These are phyloP conservation scores for Nothophytophthora sp. DNA, from an alignment of 352 stramenopile genomes.

Conservation along the genomic window DNA sequence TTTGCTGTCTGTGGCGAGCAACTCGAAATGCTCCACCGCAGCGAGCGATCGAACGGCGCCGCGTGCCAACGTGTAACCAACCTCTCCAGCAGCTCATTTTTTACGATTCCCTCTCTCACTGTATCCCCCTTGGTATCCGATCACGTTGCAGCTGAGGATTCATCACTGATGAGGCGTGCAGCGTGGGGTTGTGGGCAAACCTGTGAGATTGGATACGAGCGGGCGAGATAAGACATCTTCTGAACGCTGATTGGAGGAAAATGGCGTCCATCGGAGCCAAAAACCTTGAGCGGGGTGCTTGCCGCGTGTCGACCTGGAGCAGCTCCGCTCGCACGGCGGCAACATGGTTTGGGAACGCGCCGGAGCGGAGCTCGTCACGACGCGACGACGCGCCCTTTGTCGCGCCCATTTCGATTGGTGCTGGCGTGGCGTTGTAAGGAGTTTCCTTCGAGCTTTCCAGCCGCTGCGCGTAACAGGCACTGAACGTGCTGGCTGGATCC, in stretches of 20 bases:
- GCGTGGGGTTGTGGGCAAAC: conserved; percentile 5
- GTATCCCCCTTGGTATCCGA: conserved; percentile 11
- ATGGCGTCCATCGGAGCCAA: neutral
- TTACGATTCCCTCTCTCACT: too few species aligned
- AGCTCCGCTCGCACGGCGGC: neutral
- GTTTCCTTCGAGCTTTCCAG: neutral
- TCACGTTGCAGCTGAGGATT: too few species aligned
- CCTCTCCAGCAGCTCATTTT: too few species aligned
- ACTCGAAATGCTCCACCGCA: conserved; percentile 31
- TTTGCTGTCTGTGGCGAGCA: conserved; percentile 1
- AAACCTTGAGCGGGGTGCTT: conserved; percentile 15
- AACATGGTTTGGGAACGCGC: too few species aligned
- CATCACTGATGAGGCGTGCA: neutral
- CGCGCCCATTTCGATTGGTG: too few species aligned
- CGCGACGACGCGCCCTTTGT: conserved; percentile 7
- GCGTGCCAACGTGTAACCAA: neutral
- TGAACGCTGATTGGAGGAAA: conserved; percentile 1
- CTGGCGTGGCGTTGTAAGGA: too few species aligned
- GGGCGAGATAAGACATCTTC: too few species aligned
- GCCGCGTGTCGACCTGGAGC: conserved; percentile 18
- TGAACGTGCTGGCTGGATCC: too few species aligned
- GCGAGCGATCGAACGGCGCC: conserved; percentile 11
- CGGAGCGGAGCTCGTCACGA: conserved; percentile 24
- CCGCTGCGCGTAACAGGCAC: neutral
- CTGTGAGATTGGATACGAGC: conserved; percentile 13